Evolutionary conservation across 495 filamentous ascomycete species (phyloP).

Genomic region (Daldinia bambusicola): DNA sequence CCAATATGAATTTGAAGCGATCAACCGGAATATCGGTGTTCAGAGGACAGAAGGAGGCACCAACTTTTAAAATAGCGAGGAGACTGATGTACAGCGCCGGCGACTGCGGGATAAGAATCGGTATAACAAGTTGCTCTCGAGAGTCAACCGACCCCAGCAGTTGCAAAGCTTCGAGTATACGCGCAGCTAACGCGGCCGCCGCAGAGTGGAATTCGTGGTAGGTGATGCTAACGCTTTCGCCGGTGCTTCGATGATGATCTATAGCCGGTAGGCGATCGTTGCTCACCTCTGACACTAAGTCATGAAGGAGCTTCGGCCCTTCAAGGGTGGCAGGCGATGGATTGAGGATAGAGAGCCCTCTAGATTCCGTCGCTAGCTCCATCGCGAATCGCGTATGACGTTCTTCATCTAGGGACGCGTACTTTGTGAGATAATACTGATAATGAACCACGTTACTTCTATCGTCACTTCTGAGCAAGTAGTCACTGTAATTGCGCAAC

Average conservation of each 20-base stretch:
- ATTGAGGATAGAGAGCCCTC: slow-evolving; percentile 70
- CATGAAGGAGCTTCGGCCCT: slow-evolving; percentile 73
- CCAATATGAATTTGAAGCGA: slow-evolving; percentile 75
- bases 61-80: slow-evolving; percentile 78
- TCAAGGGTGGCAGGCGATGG: slow-evolving; percentile 60
- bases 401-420: background rate
- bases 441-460: background rate
- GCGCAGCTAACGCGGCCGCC: slow-evolving; percentile 63
- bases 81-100: slow-evolving; percentile 75
- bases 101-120: slow-evolving; percentile 76
- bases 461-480: background rate
- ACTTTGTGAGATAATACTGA: background rate
- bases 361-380: slow-evolving; percentile 23
- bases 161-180: slow-evolving; percentile 53
- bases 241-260: slow-evolving; percentile 66
- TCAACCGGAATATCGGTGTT: slow-evolving; percentile 76
- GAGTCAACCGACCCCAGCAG: slow-evolving; percentile 8
- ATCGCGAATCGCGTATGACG: slow-evolving; percentile 15
- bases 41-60: slow-evolving; percentile 83
- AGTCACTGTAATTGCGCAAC: background rate
- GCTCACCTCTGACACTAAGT: slow-evolving; percentile 59
- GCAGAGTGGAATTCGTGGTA: slow-evolving; percentile 68
- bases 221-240: slow-evolving; percentile 57
- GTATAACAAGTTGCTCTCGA: slow-evolving; percentile 64
- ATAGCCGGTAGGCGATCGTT: slow-evolving; percentile 56